Evolutionary conservation across 176 grass and related monocot species (phyloP).

Genomic region (Cenchrus americanus): DNA sequence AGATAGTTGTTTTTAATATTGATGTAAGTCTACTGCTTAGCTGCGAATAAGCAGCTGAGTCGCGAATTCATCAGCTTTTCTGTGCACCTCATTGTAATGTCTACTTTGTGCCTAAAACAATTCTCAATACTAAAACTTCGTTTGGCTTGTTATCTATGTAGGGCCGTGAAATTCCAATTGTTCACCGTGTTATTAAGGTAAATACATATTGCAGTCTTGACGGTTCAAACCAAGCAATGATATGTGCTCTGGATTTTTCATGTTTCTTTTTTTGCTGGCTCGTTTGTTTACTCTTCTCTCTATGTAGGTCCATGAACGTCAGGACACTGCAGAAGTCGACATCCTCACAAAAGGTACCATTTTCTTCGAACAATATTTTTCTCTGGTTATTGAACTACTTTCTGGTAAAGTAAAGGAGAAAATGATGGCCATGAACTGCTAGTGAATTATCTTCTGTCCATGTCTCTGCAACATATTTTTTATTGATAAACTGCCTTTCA

Average conservation of each 20-base stretch:
- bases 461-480: neutral
- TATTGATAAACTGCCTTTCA: slow-evolving; percentile 38
- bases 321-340: slow-evolving; percentile 78
- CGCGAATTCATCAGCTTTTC: neutral
- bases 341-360: slow-evolving; percentile 86
- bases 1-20: slow-evolving; percentile 80
- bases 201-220: slow-evolving; percentile 30
- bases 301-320: slow-evolving; percentile 76
- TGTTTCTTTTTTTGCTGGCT: neutral
- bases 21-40: slow-evolving; percentile 54
- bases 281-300: slow-evolving; percentile 24
- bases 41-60: neutral
- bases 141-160: slow-evolving; percentile 42
- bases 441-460: neutral
- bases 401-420: neutral
- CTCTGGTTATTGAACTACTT: neutral
- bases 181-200: slow-evolving; percentile 86
- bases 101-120: neutral
- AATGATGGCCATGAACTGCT: neutral
- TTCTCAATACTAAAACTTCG: slow-evolving; percentile 25
- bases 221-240: neutral
- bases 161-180: slow-evolving; percentile 82
- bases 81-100: neutral
- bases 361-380: slow-evolving; percentile 2
- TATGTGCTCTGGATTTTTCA: neutral